Conservation (phyloP, 2,329 filamentous ascomycete species). For the Ophiosphaerella narmari region DNA sequence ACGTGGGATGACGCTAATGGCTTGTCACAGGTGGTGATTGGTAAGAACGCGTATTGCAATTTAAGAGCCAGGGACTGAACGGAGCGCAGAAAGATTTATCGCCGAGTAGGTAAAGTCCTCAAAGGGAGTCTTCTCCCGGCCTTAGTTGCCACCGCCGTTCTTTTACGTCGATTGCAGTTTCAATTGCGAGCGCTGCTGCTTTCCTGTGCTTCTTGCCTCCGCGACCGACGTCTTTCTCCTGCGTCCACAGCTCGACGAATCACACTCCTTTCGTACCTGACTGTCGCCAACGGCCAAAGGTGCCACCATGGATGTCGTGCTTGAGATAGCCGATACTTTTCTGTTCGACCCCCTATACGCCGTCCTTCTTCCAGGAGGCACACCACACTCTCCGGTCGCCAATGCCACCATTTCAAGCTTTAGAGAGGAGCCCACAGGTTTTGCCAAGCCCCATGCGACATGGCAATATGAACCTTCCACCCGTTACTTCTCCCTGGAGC, state of each 20-base stretch:
- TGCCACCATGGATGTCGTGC: conserved; percentile 82
- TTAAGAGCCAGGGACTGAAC: conserved; percentile 6
- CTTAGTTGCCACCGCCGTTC: conserved; percentile 5
- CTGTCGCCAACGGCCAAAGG: conserved; percentile 8
- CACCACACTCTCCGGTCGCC: conserved; percentile 52
- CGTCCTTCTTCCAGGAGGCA: conserved; percentile 61
- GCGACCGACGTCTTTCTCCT: conserved; percentile 1
- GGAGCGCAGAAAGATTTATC: conserved; percentile 12
- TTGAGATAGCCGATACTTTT: conserved; percentile 83
- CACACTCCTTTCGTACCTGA: conserved; percentile 26
- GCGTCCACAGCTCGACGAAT: conserved; percentile 20
- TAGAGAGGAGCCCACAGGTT: conserved; percentile 44
- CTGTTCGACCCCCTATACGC: conserved; percentile 82
- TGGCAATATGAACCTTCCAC: conserved; percentile 77
- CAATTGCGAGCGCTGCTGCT: not conserved
- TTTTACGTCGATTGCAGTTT: conserved; percentile 2
- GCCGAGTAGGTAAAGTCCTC: conserved; percentile 11
- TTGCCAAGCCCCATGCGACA: conserved; percentile 29
- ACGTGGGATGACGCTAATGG: not conserved
- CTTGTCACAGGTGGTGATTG: conserved; percentile 1
- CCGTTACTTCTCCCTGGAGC: conserved; percentile 69
- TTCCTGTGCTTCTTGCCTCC: not conserved
- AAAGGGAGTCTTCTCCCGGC: conserved; percentile 7
- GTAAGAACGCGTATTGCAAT: not conserved
- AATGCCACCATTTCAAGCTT: conserved; percentile 63